Evolutionary conservation across 805 yeast species (phyloP).

Genomic region (Saturnispora kantuleensis): DNA sequence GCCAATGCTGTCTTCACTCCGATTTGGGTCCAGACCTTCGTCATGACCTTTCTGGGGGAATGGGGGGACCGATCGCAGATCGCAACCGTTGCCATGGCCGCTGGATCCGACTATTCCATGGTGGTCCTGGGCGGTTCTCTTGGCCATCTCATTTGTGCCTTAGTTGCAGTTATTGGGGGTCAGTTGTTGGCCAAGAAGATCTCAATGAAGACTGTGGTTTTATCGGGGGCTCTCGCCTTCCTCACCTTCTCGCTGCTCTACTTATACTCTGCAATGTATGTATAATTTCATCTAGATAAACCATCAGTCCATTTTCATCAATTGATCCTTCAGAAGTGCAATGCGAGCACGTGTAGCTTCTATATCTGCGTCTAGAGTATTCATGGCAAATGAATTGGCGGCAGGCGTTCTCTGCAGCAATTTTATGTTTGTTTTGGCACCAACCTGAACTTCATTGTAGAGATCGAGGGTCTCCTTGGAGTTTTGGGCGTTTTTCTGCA

Average conservation of each 20-base stretch:
- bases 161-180: constrained; percentile 87
- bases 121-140: constrained; percentile 81
- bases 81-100: constrained; percentile 97
- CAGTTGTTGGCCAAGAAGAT: constrained; percentile 80
- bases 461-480: constrained; percentile 3
- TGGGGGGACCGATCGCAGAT: constrained; percentile 99
- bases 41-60: constrained; percentile 94
- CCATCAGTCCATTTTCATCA: background rate
- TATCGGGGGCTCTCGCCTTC: constrained; percentile 85
- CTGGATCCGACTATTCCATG: constrained; percentile 85
- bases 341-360: constrained; percentile 1
- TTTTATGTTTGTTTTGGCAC: constrained; percentile 1
- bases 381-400: background rate
- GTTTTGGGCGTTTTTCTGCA: constrained; percentile 1
- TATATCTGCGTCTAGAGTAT: constrained; percentile 5
- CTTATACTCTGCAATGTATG: too few relatives aligned
- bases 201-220: constrained; percentile 82
- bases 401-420: background rate
- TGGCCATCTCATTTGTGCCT: constrained; percentile 85
- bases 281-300: background rate
- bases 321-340: background rate
- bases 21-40: constrained; percentile 85
- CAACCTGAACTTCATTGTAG: constrained; percentile 1
- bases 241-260: constrained; percentile 74
- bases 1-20: constrained; percentile 69